Percentiles rank a stretch among this genome's conserved stretches.
Evolutionary conservation across 2,329 filamentous ascomycete genomes (phyloP).

Genomic region (Leptographium radiaticola): DNA sequence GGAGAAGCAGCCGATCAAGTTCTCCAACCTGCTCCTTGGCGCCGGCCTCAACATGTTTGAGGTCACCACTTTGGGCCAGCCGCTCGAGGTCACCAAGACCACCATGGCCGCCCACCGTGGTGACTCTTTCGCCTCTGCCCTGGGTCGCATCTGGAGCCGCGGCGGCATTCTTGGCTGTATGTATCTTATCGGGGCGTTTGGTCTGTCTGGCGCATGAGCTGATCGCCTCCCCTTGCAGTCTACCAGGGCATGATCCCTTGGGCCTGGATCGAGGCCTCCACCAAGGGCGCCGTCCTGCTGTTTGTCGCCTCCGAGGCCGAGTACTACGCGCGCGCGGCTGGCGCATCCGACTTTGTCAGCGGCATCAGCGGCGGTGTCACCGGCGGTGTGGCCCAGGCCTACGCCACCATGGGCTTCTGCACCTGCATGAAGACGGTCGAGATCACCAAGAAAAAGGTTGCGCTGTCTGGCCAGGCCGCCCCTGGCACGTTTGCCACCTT

Average conservation of each 20-base stretch:
- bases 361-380: constrained; percentile 87
- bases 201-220: neutral
- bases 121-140: constrained; percentile 71
- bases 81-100: constrained; percentile 97
- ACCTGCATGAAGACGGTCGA: constrained; percentile 99
- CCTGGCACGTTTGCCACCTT: constrained; percentile 91
- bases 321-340: constrained; percentile 75
- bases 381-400: constrained; percentile 92
- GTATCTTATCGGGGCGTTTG: neutral
- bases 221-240: constrained; percentile 42
- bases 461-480: constrained; percentile 67
- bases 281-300: constrained; percentile 96
- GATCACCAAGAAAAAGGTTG: constrained; percentile 96
- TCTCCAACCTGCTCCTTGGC: constrained; percentile 93
- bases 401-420: constrained; percentile 99
- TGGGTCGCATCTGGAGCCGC: constrained; percentile 82
- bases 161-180: constrained; percentile 90
- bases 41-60: constrained; percentile 94
- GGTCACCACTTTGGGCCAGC: constrained; percentile 56
- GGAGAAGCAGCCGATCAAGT: constrained; percentile 99
- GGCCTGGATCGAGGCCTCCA: constrained; percentile 99
- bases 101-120: constrained; percentile 96
- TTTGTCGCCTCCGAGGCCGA: constrained; percentile 98
- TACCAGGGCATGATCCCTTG: constrained; percentile 99
- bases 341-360: constrained; percentile 73